Base-by-base conservation (phyloP, 768 basidiomycete species). In the Aureoboletus auriporus region DNA sequence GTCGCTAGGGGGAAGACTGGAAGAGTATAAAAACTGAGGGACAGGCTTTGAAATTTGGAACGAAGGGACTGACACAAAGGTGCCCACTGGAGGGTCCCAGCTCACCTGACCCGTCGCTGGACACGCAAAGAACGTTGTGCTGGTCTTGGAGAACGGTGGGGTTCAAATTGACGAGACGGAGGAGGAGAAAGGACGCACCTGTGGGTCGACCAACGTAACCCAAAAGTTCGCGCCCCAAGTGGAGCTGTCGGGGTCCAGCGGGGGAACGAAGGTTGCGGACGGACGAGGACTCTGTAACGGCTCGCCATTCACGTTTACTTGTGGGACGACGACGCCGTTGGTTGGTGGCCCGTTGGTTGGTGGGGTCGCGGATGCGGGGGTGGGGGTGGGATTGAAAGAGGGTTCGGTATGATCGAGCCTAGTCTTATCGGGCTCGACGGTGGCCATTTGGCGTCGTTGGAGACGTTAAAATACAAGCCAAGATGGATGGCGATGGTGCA, bases 221-320 rank as follows among this genome's bases (percentile, higher is more conserved):
- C 93, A 96, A 64, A 96, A 95, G 65, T 92, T 85, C 26, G 86
- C 80, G 5, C 90, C 91, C 91, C 91, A 93, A 27, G 77, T 77
- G 52, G 78, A 68, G 55, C 76, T 78, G 28, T 69, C 66, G 4
- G 58, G 50, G 51, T 68, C 68, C 27, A 54, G 44, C 0, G 55
- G 43, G 2, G 39, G 17, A 4, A 27, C 12, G n/a, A 60, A 58
- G 3, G 53, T 56, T 27, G 51, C 62, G n/a, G 68, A 66, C 8
- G 62, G 68, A 30, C 66, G 62, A 39, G 62, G 66, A 45, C 62
- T 69, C 35, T 51, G 54, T 10, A 68, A 16, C 5, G 66, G 66
- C 23, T 69, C 64, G 17, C 66, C 66, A 37, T 68, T 68, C 29
- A 68, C 64, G 47, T 68, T 68, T 16, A 68, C 68, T 31, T 69